Base-by-base conservation (phyloP, 768 basidiomycete species). In the Gyrodon lividus region DNA sequence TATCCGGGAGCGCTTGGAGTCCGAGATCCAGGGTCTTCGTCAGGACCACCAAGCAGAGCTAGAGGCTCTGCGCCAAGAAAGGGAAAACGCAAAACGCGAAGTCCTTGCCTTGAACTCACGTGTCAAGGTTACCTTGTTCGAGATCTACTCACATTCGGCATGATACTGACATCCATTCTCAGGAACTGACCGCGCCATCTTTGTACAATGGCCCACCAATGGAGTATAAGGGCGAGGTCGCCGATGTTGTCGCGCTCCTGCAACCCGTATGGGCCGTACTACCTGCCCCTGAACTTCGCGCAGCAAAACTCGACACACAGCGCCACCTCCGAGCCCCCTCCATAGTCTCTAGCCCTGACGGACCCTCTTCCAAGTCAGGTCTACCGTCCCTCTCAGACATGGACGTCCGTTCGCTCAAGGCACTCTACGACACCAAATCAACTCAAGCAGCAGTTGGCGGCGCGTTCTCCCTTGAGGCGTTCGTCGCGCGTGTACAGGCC, bases 401-500 rank as follows among this genome's bases (percentile, higher is more conserved):
- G 64, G 91, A 96, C 66, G 84, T 95, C 16, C 87, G 90, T 9
- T 80, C 91, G 5, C 83, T 97, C 64, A 94, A 94, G 69, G 69
- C 80, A 6, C 75, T 97, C 16, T 95, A 93, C 61, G 83, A 84
- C 38, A 42, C 63, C 1, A 72, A 63, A 30, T 62, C 69, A 7
- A 44, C 58, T 46, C 68, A 50, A 59, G 62, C 67, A 56, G 65
- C 67, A 30, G 65, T 70, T 9, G 53, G 66, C 12, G 56, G 63
- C 33, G 51, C 48, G 5, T 91, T 92, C 66, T 80, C 82, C 9
- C 66, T 94, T 40, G 90, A 91, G 45, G 85, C 82, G 17, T 92
- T 96, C 59, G 82, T 82, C 12, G 69, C 77, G 19, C 80, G 93
- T 6, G 86, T 97, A 40, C 85, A 88, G 60, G 85, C 89, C 3